Percentiles rank a stretch among this genome's conserved stretches.
Conservation (phyloP, 2,329 filamentous ascomycete genomes). For the Arthroderma uncinatum region DNA sequence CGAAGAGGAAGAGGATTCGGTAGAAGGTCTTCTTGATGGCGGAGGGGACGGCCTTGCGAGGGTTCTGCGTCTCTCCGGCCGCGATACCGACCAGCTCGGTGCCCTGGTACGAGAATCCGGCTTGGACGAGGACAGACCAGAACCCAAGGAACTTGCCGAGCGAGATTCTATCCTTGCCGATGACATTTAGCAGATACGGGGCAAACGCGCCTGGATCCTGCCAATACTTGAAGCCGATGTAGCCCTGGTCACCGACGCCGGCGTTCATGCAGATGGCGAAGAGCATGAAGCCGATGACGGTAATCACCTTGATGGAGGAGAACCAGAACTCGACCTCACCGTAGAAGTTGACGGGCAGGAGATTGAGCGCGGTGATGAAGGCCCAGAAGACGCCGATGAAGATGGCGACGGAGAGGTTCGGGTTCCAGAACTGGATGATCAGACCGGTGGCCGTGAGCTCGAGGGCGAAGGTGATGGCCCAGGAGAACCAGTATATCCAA, state of each 20-base stretch:
- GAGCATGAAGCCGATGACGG: slow-evolving; percentile 63
- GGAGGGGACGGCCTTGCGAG: slow-evolving; percentile 57
- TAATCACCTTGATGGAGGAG: slow-evolving; percentile 64
- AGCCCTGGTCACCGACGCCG: slow-evolving; percentile 57
- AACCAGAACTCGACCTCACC: slow-evolving; percentile 74
- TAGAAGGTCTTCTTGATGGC: slow-evolving; percentile 67
- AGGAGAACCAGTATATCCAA: slow-evolving; percentile 76
- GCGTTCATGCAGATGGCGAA: slow-evolving; percentile 66
- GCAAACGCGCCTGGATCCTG: slow-evolving; percentile 47
- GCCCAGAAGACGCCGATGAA: slow-evolving; percentile 66
- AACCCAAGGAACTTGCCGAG: slow-evolving; percentile 56
- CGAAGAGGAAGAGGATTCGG: slow-evolving; percentile 54
- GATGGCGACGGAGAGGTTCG: slow-evolving; percentile 52
- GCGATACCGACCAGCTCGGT: slow-evolving; percentile 66
- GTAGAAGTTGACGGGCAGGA: slow-evolving; percentile 60
- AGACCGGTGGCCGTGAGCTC: slow-evolving; percentile 62
- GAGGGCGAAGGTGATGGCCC: slow-evolving; percentile 60
- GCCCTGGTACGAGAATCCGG: slow-evolving; percentile 41
- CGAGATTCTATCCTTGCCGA: slow-evolving; percentile 27
- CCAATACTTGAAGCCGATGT: slow-evolving; percentile 66
- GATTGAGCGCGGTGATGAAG: slow-evolving; percentile 57
- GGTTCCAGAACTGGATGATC: slow-evolving; percentile 65
- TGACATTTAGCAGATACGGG: slow-evolving; percentile 48
- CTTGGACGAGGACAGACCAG: slow-evolving; percentile 40
- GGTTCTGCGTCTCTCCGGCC: slow-evolving; percentile 66